Evolutionary conservation across 768 basidiomycete species (phyloP).

Genomic region (Termitomyces sp.): DNA sequence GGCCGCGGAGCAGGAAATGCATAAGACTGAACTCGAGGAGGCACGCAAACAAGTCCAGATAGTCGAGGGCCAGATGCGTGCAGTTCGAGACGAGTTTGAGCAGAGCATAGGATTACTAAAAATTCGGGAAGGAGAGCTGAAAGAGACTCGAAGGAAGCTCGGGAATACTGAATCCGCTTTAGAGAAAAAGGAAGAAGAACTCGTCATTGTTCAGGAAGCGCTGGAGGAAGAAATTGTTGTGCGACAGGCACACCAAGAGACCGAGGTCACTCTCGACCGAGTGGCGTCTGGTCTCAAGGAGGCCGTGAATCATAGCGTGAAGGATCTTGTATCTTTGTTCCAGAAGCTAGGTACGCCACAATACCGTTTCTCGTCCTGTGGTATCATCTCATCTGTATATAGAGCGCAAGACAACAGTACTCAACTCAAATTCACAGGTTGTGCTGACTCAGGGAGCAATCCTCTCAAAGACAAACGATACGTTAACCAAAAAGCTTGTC

Average conservation of each 20-base stretch:
- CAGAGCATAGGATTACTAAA: slow-evolving; percentile 76
- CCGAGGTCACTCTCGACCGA: slow-evolving; percentile 63
- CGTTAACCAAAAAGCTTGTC: slow-evolving; percentile 52
- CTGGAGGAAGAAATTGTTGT: slow-evolving; percentile 79
- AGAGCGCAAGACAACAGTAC: slow-evolving; percentile 71
- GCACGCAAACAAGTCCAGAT: slow-evolving; percentile 78
- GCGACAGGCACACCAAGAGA: slow-evolving; percentile 69
- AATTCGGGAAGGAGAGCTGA: slow-evolving; percentile 72
- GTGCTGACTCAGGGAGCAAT: slow-evolving; percentile 59
- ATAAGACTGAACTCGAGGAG: slow-evolving; percentile 74
- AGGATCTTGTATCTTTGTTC: slow-evolving; percentile 67
- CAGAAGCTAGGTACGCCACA: slow-evolving; percentile 70
- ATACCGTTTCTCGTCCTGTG: not conserved
- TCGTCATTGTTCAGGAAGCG: slow-evolving; percentile 50
- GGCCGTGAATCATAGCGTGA: slow-evolving; percentile 59
- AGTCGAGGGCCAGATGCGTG: slow-evolving; percentile 74
- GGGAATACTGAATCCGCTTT: slow-evolving; percentile 47
- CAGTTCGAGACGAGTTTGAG: slow-evolving; percentile 86
- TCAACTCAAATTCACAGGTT: slow-evolving; percentile 58
- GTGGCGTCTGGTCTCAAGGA: slow-evolving; percentile 67
- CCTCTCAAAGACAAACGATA: slow-evolving; percentile 46
- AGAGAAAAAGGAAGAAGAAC: slow-evolving; percentile 45
- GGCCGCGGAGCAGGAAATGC: slow-evolving; percentile 67
- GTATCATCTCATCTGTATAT: slow-evolving; percentile 7
- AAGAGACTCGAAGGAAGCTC: slow-evolving; percentile 50